phyloP scores from a whole-genome alignment of 163 green algal species.

The Scenedesmus sp. region DNA sequence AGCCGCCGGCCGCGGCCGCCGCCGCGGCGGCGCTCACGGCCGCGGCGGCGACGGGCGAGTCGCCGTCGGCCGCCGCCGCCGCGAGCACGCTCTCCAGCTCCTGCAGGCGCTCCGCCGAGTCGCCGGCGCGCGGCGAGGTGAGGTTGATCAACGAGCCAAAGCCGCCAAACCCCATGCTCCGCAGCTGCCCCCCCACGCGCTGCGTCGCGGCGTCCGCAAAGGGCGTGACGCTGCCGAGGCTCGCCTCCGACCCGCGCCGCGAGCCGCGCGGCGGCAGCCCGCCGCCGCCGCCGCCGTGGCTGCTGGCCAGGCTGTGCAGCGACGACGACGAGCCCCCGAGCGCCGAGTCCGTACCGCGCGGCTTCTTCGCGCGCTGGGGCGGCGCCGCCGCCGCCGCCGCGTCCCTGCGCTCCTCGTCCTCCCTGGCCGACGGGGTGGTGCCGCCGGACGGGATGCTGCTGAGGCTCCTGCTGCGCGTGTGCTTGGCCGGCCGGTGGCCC shows the following conservation, averaged over 20 bases:
- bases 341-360: neutral
- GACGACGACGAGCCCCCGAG: no score
- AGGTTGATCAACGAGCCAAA: constrained; percentile 24
- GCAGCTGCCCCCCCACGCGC: neutral
- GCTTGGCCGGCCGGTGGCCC: no score
- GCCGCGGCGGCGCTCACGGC: constrained; percentile 2
- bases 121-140: constrained; percentile 3
- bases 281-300: neutral
- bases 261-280: neutral
- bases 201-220: no score
- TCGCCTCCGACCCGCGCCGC: neutral
- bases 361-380: neutral
- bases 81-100: constrained; percentile 1
- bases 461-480: constrained; percentile 23
- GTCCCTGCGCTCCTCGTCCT: constrained; percentile 1
- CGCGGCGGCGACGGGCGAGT: neutral
- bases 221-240: no score
- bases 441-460: constrained; percentile 9
- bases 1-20: constrained; percentile 9
- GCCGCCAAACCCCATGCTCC: constrained; percentile 16
- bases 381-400: neutral
- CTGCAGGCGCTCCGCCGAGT: neutral
- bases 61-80: neutral
- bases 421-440: neutral
- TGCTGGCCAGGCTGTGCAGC: neutral